A percentile compares a stretch with the other conserved stretches of the same genome.
These are phyloP conservation scores for Sarocladium kiliense DNA, from an alignment of 2,329 filamentous ascomycete genomes.

Conservation along the genomic window DNA sequence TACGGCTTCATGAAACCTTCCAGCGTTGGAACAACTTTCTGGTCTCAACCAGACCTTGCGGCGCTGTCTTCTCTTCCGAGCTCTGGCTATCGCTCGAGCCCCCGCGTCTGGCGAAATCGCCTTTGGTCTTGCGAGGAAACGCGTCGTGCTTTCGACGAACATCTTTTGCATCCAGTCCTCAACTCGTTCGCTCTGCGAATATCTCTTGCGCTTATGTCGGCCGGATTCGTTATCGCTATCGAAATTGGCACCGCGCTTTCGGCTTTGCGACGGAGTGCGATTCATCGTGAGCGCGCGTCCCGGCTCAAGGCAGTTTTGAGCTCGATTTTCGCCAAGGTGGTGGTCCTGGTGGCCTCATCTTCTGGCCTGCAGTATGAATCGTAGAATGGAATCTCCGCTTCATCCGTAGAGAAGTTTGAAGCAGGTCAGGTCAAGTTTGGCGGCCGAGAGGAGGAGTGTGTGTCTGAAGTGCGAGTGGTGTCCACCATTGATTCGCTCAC, in stretches of 20 bases:
- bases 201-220: not conserved
- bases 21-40: conserved; percentile 29
- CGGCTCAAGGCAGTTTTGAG: not conserved
- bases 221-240: not conserved
- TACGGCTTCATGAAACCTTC: too few relatives aligned
- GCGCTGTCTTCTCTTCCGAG: conserved; percentile 29
- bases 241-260: not conserved
- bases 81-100: not conserved
- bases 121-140: not conserved
- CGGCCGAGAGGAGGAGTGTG: not conserved
- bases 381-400: not conserved
- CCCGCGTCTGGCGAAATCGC: not conserved
- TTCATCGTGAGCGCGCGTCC: not conserved
- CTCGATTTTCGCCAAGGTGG: not conserved
- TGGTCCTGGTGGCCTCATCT: not conserved
- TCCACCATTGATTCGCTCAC: not conserved
- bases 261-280: not conserved
- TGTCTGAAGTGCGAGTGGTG: not conserved
- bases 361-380: not conserved
- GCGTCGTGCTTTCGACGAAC: not conserved
- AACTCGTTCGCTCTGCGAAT: not conserved
- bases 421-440: too few relatives aligned
- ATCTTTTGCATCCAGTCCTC: not conserved
- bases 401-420: not conserved
- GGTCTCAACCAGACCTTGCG: conserved; percentile 29